phyloP scores from a whole-genome alignment of 2,329 filamentous ascomycete genomes.

The Chaetoscypha palmicola region DNA sequence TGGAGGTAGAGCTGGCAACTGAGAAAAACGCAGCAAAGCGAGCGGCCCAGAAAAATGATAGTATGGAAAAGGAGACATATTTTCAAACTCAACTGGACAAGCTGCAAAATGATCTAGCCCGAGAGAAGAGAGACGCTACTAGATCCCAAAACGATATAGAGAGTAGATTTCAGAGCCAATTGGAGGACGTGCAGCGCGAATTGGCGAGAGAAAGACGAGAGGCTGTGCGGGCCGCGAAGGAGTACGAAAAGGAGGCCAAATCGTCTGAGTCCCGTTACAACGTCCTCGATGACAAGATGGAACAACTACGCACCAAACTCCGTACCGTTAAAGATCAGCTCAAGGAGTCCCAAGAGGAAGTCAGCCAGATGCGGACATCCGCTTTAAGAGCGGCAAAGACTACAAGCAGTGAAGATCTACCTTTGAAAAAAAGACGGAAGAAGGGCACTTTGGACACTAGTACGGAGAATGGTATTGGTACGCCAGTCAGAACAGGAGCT shows the following conservation, averaged over 20 bases:
- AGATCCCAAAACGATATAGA: neutral
- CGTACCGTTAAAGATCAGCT: slow-evolving; percentile 64
- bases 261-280: slow-evolving; percentile 49
- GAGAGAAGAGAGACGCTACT: slow-evolving; percentile 32
- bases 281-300: slow-evolving; percentile 63
- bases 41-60: slow-evolving; percentile 38
- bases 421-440: slow-evolving; percentile 32
- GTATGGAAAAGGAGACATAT: slow-evolving; percentile 34
- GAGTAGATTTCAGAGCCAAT: slow-evolving; percentile 35
- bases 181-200: slow-evolving; percentile 33
- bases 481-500: slow-evolving; percentile 40
- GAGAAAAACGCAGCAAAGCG: slow-evolving; percentile 66
- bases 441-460: slow-evolving; percentile 37
- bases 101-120: slow-evolving; percentile 35
- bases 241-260: slow-evolving; percentile 19
- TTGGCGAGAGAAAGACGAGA: slow-evolving; percentile 29
- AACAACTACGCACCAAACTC: slow-evolving; percentile 42
- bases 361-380: slow-evolving; percentile 31
- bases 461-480: slow-evolving; percentile 41
- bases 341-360: slow-evolving; percentile 52
- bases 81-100: slow-evolving; percentile 36
- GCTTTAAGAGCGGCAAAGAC: slow-evolving; percentile 17
- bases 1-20: slow-evolving; percentile 77
- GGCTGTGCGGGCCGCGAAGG: slow-evolving; percentile 19
- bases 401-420: slow-evolving; percentile 16